Evolutionary conservation across 495 filamentous ascomycete species (phyloP), one percentile per base, ranked within the genome.

Genomic region (Platismatia glauca): DNA sequence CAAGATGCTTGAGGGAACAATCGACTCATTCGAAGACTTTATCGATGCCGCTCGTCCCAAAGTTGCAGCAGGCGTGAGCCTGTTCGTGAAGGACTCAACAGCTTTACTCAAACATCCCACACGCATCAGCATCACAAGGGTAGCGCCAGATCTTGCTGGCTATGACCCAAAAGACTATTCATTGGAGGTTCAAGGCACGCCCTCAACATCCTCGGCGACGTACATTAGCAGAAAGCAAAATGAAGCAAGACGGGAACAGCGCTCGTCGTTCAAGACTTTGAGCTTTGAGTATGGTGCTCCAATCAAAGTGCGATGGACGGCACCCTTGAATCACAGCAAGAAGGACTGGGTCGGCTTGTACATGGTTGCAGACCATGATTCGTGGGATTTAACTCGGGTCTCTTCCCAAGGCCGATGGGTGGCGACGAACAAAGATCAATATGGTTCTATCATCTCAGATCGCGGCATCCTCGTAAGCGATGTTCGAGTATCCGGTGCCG

Each of bases 291-390:
- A 97, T 67, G 94, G 94, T 57, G 82, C 91, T 15, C 90, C 93
- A 16, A 89, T 98, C 74, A 88, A 83, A 67, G 89, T 98, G 66
- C 86, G 83, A 68, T 98, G 94, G 94, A 91, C 85, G 22, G 95
- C 94, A 0, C 94, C 94, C 1, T 79, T 87, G 58, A 91, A 92
- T 69, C 94, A 97, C 75, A 87, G 86, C 77, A 94, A 88, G 70
- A 89, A 86, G 66, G 94, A 98, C 73, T 98, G 94, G 94, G 84
- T 98, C 57, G 93, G 92, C 24, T 78, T 98, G 9, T 98, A 97
- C 77, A 89, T 88, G 78, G 88, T 98, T 27, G 90, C 89, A 6
- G 95, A 97, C 72, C 97, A 97, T 70, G 82, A 84, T 7, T 91
- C 87, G 29, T 82, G 94, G 48, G 89, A 96, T 52, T 76, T 87